phyloP scores from a whole-genome alignment of 148 eudicot species.

The Rhododendron henanense region DNA sequence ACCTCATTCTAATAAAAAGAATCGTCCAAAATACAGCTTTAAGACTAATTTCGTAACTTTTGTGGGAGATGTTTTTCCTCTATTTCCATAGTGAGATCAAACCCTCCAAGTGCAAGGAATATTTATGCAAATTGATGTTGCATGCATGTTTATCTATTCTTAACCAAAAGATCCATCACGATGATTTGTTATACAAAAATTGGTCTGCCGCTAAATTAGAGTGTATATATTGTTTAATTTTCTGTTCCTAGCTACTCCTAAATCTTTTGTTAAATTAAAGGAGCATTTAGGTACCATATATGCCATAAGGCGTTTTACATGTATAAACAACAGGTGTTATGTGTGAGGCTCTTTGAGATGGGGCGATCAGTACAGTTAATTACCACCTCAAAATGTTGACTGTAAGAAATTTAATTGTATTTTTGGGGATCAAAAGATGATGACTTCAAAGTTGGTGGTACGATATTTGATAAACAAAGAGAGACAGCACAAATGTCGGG shows the following conservation, averaged over 20 bases:
- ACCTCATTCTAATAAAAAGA: too few relatives aligned
- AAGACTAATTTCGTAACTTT: not conserved
- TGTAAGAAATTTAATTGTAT: not conserved
- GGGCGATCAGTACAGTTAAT: not conserved
- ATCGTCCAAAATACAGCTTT: too few relatives aligned
- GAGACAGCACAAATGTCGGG: slow-evolving; percentile 33
- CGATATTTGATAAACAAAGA: not conserved
- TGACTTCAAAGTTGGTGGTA: not conserved
- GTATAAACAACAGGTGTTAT: not conserved
- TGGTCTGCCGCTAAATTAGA: not conserved
- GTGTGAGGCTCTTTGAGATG: not conserved
- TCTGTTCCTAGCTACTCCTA: not conserved
- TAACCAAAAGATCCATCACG: not conserved
- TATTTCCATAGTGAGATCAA: not conserved
- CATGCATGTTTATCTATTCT: not conserved
- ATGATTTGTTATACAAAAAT: not conserved
- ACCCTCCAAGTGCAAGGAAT: not conserved
- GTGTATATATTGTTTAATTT: not conserved
- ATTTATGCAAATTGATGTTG: not conserved
- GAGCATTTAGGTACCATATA: not conserved
- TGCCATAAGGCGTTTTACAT: not conserved
- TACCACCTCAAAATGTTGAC: not conserved
- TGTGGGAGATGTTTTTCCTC: not conserved
- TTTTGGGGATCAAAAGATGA: not conserved
- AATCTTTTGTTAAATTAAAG: not conserved